Evolutionary conservation across 192 early-diverging fungal species (phyloP).

Genomic region (Umbelopsis ramanniana): DNA sequence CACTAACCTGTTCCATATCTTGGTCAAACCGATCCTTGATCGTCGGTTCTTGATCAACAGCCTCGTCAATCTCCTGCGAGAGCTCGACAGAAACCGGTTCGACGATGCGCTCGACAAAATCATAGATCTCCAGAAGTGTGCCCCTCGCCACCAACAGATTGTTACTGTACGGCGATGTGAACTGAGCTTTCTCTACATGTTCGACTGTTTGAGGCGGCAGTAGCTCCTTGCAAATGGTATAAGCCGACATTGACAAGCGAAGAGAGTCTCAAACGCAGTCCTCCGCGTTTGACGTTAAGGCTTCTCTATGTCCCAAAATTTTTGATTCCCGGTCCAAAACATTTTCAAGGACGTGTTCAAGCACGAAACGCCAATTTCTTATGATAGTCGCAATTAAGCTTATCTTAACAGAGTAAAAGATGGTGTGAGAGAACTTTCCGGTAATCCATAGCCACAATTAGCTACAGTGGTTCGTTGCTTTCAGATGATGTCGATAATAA

Average conservation of each 20-base stretch:
- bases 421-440: too few relatives aligned
- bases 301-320: too few relatives aligned
- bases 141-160: slow-evolving; percentile 72
- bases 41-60: slow-evolving; percentile 5
- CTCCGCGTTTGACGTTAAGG: not conserved
- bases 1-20: slow-evolving; percentile 42
- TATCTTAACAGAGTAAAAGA: too few relatives aligned
- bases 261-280: slow-evolving; percentile 10
- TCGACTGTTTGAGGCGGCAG: slow-evolving; percentile 69
- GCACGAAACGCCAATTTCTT: too few relatives aligned
- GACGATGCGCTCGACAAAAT: slow-evolving; percentile 58
- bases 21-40: not conserved
- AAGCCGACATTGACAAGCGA: slow-evolving; percentile 47
- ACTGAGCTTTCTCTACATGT: slow-evolving; percentile 59
- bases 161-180: slow-evolving; percentile 58
- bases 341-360: too few relatives aligned
- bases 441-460: too few relatives aligned
- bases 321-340: too few relatives aligned
- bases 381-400: too few relatives aligned
- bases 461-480: too few relatives aligned
- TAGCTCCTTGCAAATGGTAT: slow-evolving; percentile 61
- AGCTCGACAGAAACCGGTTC: slow-evolving; percentile 14
- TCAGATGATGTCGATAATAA: too few relatives aligned
- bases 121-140: slow-evolving; percentile 72
- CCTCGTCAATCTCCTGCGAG: slow-evolving; percentile 31